These are phyloP conservation scores for Colletotrichum musae DNA, from an alignment of 2,329 filamentous ascomycete species.

Conservation along the genomic window DNA sequence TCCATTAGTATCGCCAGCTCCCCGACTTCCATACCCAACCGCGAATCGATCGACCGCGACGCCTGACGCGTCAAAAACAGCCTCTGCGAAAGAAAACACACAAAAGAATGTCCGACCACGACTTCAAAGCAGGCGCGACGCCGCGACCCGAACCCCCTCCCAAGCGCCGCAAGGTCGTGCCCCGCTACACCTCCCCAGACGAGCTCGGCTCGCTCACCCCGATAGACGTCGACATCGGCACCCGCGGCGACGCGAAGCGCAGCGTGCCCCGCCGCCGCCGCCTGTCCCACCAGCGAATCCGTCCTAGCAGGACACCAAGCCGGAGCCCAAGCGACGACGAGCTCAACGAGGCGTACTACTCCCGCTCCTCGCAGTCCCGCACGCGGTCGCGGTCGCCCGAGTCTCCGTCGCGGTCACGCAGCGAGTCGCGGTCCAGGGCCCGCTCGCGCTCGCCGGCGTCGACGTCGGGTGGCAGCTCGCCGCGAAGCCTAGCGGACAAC, in stretches of 20 bases:
- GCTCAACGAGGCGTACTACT: slow-evolving; percentile 44
- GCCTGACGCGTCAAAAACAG: too few relatives aligned
- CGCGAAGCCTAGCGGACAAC: slow-evolving; percentile 33
- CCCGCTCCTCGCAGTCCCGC: slow-evolving; percentile 41
- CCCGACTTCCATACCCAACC: background rate
- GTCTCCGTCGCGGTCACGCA: slow-evolving; percentile 48
- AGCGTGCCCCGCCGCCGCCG: slow-evolving; percentile 35
- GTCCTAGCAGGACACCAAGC: slow-evolving; percentile 41
- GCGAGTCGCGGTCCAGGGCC: slow-evolving; percentile 51
- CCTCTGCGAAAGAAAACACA: background rate
- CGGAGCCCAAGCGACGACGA: slow-evolving; percentile 43
- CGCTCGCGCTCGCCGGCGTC: slow-evolving; percentile 50
- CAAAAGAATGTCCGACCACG: slow-evolving; percentile 49
- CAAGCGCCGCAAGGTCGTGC: slow-evolving; percentile 59
- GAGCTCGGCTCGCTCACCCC: slow-evolving; percentile 47
- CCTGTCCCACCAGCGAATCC: slow-evolving; percentile 34
- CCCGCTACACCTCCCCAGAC: slow-evolving; percentile 62
- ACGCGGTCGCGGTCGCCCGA: slow-evolving; percentile 43
- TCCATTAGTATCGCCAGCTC: background rate
- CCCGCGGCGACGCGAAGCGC: background rate
- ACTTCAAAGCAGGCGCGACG: slow-evolving; percentile 42
- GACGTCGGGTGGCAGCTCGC: slow-evolving; percentile 47
- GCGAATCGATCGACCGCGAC: too few relatives aligned
- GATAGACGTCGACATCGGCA: background rate
- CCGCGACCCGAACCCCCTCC: slow-evolving; percentile 51